Evolutionary conservation across 805 yeast species (phyloP).

Genomic region (Saccharomycopsis oosterbeekiorum): DNA sequence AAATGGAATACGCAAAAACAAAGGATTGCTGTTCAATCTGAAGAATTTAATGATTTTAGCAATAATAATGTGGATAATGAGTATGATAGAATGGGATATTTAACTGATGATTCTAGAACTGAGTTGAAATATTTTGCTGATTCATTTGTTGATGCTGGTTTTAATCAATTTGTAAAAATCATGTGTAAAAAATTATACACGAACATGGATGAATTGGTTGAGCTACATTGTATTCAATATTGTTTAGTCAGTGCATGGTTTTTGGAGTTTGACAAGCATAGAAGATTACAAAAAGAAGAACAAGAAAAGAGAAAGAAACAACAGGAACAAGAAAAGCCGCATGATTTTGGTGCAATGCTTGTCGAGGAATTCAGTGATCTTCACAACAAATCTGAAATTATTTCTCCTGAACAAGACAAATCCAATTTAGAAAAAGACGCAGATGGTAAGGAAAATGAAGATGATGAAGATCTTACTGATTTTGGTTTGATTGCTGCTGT

Average conservation of each 20-base stretch:
- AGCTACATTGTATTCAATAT: slow-evolving; percentile 18
- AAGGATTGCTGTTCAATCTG: slow-evolving; percentile 8
- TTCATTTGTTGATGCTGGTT: slow-evolving; percentile 63
- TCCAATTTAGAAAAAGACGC: neutral
- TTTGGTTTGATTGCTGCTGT: slow-evolving; percentile 43
- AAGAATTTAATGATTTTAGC: slow-evolving; percentile 22
- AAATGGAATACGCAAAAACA: slow-evolving; percentile 43
- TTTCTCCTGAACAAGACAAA: neutral
- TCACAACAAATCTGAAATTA: neutral
- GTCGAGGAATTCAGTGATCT: neutral
- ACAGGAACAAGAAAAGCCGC: slow-evolving; percentile 6
- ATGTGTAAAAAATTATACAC: slow-evolving; percentile 30
- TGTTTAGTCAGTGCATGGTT: slow-evolving; percentile 52
- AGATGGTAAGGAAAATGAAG: slow-evolving; percentile 4
- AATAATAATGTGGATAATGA: slow-evolving; percentile 16
- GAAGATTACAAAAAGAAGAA: slow-evolving; percentile 20
- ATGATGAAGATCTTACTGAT: slow-evolving; percentile 24
- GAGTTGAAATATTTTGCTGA: slow-evolving; percentile 37
- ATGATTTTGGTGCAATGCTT: neutral
- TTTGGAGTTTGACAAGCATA: slow-evolving; percentile 48
- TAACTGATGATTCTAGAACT: slow-evolving; percentile 26
- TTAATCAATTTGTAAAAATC: slow-evolving; percentile 52
- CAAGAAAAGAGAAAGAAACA: slow-evolving; percentile 19
- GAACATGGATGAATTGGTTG: slow-evolving; percentile 18
- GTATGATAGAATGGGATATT: slow-evolving; percentile 21